Evolutionary conservation across 2,329 filamentous ascomycete genomes (phyloP).

Genomic region (Aspergillus sp.): DNA sequence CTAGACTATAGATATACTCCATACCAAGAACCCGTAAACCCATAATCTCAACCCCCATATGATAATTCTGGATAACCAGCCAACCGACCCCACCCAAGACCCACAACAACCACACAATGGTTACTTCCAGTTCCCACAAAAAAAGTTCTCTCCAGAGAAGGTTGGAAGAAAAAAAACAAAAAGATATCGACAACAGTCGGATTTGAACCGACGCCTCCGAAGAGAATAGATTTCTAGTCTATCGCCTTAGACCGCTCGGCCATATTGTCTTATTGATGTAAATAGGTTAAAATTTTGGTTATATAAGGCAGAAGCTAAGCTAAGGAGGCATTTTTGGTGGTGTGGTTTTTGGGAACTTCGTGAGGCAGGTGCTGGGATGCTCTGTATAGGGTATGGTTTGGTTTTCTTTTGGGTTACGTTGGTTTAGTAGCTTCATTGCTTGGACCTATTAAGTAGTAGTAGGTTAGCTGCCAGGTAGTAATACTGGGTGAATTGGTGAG

Average conservation of each 20-base stretch:
- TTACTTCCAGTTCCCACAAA: not conserved
- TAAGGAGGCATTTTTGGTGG: not conserved
- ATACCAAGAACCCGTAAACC: no score
- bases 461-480: no score
- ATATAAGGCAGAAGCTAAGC: not conserved
- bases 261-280: constrained; percentile 2
- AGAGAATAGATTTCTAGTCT: constrained; percentile 11
- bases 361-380: no score
- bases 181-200: constrained; percentile 7
- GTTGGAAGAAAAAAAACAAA: not conserved
- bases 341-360: no score
- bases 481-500: no score
- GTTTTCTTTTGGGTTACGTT: no score
- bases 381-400: no score
- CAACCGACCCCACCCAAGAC: not conserved
- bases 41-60: no score
- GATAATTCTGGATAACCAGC: no score
- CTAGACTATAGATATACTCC: no score
- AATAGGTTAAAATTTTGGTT: not conserved
- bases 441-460: no score
- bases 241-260: constrained; percentile 10
- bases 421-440: no score
- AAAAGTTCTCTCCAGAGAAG: not conserved
- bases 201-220: constrained; percentile 10
- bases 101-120: not conserved